Conservation (phyloP, 768 basidiomycete species). For the Daedaleopsis sinensis region DNA sequence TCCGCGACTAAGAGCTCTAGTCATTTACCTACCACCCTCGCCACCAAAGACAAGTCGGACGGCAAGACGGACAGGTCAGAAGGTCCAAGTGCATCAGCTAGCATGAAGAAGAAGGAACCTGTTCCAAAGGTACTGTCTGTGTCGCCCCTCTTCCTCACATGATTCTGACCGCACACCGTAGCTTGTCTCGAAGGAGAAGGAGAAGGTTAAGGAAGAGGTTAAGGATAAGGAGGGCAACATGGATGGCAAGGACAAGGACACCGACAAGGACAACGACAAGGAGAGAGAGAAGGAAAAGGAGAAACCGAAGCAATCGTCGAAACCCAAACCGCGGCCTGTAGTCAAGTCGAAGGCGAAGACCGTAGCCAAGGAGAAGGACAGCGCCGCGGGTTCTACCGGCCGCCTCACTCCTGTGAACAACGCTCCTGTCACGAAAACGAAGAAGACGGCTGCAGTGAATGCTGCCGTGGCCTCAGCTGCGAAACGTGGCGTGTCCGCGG, state of each 20-base stretch:
- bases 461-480: constrained; percentile 25
- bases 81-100: constrained; percentile 9
- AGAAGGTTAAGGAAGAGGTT: constrained; percentile 18
- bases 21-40: neutral
- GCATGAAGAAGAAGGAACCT: constrained; percentile 24
- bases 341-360: constrained; percentile 31
- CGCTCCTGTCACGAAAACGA: constrained; percentile 24
- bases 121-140: constrained; percentile 26
- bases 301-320: constrained; percentile 26
- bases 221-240: neutral
- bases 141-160: neutral
- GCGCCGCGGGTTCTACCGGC: constrained; percentile 9
- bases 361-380: constrained; percentile 21
- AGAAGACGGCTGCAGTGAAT: constrained; percentile 28
- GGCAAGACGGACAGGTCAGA: constrained; percentile 20
- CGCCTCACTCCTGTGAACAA: constrained; percentile 21
- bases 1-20: constrained; percentile 1
- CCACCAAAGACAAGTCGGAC: neutral
- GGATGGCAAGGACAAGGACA: no score
- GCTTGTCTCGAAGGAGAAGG: constrained; percentile 13
- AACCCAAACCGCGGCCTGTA: constrained; percentile 24
- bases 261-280: neutral
- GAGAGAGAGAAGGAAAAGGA: neutral
- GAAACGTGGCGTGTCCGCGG: constrained; percentile 30
- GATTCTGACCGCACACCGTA: neutral